Percentiles rank a stretch among this genome's conserved stretches.
These are phyloP conservation scores for Draba incana DNA, from an alignment of 345 rosid species.

Conservation along the genomic window DNA sequence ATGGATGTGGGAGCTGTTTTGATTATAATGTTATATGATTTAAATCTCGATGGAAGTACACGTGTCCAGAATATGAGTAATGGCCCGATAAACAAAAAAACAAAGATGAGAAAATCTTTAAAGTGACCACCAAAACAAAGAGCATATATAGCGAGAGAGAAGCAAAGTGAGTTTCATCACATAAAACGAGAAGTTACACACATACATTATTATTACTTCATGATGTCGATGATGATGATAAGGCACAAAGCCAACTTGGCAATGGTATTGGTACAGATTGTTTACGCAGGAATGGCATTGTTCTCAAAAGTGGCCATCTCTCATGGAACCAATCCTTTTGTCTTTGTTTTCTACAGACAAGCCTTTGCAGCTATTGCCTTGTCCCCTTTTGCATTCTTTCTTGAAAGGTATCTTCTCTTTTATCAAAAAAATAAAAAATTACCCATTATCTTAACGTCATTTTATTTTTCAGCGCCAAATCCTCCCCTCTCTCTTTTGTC, in stretches of 20 bases:
- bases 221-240: slow-evolving; percentile 32
- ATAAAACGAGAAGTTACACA: not conserved
- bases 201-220: slow-evolving; percentile 7
- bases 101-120: not conserved
- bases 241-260: slow-evolving; percentile 59
- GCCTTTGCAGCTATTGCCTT: slow-evolving; percentile 38
- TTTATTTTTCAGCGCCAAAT: slow-evolving; percentile 29
- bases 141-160: slow-evolving; percentile 36
- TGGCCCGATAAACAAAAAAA: not conserved
- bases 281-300: slow-evolving; percentile 83
- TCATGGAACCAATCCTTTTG: slow-evolving; percentile 46
- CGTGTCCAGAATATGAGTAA: slow-evolving; percentile 31
- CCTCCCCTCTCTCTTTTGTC: slow-evolving; percentile 28
- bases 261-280: slow-evolving; percentile 60
- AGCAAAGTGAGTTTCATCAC: slow-evolving; percentile 22
- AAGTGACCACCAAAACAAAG: slow-evolving; percentile 31
- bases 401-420: slow-evolving; percentile 38
- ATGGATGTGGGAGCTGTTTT: slow-evolving; percentile 15
- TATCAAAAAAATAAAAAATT: too few species aligned
- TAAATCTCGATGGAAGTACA: slow-evolving; percentile 33
- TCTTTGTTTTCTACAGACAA: slow-evolving; percentile 44
- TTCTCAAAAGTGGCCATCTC: slow-evolving; percentile 76
- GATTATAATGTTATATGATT: slow-evolving; percentile 25
- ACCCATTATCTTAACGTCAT: not conserved
- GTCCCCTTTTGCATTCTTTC: slow-evolving; percentile 41